Percentiles rank a stretch among this genome's conserved stretches.
These are phyloP conservation scores for Gastrodia elata DNA, from an alignment of 106 monocot species.

Conservation along the genomic window DNA sequence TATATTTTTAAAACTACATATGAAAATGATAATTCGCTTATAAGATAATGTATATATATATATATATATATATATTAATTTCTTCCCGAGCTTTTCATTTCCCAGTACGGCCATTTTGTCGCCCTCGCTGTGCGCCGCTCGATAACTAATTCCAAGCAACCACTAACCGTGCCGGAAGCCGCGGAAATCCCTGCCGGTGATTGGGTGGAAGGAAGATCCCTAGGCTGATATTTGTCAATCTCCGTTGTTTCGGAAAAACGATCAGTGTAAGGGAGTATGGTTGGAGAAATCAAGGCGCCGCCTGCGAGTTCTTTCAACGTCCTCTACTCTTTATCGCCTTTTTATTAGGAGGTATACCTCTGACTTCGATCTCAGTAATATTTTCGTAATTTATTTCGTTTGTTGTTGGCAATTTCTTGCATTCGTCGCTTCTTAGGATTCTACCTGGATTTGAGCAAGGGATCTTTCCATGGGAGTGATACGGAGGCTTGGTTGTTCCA, in stretches of 20 bases:
- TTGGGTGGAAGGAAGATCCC: background rate
- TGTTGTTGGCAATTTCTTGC: background rate
- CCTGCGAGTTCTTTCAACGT: background rate
- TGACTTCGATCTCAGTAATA: background rate
- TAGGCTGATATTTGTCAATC: background rate
- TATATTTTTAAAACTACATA: no score
- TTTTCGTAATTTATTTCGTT: background rate
- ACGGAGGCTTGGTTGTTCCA: background rate
- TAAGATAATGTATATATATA: no score
- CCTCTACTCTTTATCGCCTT: background rate
- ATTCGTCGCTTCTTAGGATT: background rate
- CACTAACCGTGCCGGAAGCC: no score
- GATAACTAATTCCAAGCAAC: no score
- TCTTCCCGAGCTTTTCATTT: no score
- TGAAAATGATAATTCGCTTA: no score
- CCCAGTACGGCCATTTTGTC: no score
- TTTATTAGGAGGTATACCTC: background rate
- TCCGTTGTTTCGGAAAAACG: background rate
- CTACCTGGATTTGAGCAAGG: background rate
- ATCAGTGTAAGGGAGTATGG: background rate
- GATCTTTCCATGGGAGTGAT: background rate
- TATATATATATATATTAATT: no score
- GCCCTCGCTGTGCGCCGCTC: no score
- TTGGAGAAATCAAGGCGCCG: background rate
- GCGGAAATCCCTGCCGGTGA: no score